Evolutionary conservation across 148 eudicot genomes (phyloP), one percentile per base, ranked within the genome.

Genomic region (Polygonum aviculare): DNA sequence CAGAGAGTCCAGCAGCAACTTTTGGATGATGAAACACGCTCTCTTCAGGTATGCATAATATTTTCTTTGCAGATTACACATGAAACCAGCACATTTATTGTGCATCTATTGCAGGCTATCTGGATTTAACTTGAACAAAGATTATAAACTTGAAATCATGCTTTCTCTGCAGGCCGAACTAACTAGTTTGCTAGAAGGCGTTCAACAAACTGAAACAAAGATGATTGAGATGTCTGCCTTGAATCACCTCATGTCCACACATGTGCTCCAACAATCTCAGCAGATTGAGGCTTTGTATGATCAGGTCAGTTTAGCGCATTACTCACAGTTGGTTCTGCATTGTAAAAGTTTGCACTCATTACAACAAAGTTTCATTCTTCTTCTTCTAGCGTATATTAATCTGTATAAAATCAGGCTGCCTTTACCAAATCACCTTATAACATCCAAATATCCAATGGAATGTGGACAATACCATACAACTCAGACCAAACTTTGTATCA

Each of bases 141-240:
- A 67, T 67, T 31, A 12, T 12, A 31, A 62, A 62, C 4, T 10
- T 36, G 40, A 67, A 35, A 35, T 11, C 45, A 72, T 72, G 35
- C 31, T 47, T 41, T 49, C 36, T 7, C 5, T 81, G 77, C 84
- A 94, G 97, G 90, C 88, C 74, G 97, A 95, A 84, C 83, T 95
- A 78, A 82, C 86, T 67, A 79, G 84, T 83, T 87, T 93, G 76
- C 81, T 95, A 74, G 99, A 95, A 81, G 96, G 94, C 70, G 98
- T 79, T 81, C 94, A 93, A 82, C 86, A 91, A 80, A 93, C 99
- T 55, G 98, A 93, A 80, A 90, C 96, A 55, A 95, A 88, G 84
- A 91, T 93, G 97, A 91, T 95, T 69, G 99, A 95, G 81, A 90
- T 95, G 94, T 95, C 99, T 78, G 98, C 97, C 26, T 79, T 95